Evolutionary conservation across 1,284 basidiomycete genomes (phyloP), one percentile per base, ranked within the genome.

Genomic region (Cryptococcus sp.): DNA sequence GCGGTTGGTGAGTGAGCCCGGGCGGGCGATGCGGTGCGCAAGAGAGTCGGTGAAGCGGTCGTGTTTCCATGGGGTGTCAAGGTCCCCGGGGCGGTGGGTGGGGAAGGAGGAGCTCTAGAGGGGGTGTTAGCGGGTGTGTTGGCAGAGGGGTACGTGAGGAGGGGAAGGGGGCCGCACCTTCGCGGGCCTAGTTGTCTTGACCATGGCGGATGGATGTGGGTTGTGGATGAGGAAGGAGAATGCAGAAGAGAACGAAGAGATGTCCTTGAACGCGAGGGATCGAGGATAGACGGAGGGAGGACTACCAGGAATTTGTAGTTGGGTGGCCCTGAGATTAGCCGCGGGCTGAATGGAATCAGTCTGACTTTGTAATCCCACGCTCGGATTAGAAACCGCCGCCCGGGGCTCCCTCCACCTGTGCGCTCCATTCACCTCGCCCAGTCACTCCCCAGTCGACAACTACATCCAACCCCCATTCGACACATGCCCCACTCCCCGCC

Each of bases 11-110:
- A 71, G 65, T 16, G 64, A 66, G 16, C n/a, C 20, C 21, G n/a
- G 37, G 35, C 13, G 15, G 3, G 2, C 20, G 5, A 33, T 33
- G 57, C n/a, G 63, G 58, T 2, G 69, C 55, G 36, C 68, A 61
- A 3, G 65, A 53, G 39, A 52, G 13, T 48, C 42, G 46, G 56
- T 52, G 50, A 48, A 39, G 42, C 40, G 62, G 54, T 76, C 74
- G 58, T 76, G 74, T 56, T 67, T 74, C 74, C 74, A 76, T 43
- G 55, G 43, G 13, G 63, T 64, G 50, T 67, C 65, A 4, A 65
- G 50, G n/a, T 69, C 28, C 28, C 28, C 62, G 24, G 67, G 35
- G 18, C 69, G 62, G 60, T 59, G 23, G 7, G 21, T 21, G 33
- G 28, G 28, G 28, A 33, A 43, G 37, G 37, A 15, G 40, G 38